These are phyloP conservation scores for Coprinopsis marcescibilis DNA, from an alignment of 768 basidiomycete genomes.

Conservation along the genomic window DNA sequence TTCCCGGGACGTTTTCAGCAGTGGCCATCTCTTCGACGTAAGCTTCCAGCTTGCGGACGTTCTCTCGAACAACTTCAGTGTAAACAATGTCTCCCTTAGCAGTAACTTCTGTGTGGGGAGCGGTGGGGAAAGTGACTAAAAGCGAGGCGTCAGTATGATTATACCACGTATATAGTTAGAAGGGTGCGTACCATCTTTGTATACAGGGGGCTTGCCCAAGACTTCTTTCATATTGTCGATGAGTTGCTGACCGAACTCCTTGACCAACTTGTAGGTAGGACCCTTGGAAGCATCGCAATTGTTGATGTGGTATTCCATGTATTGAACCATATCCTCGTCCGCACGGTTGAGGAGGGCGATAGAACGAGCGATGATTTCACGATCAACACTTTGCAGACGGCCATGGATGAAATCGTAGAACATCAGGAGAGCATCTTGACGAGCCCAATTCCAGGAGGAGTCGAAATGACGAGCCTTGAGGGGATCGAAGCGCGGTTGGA, in stretches of 20 bases:
- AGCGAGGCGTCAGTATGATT: conserved; percentile 10
- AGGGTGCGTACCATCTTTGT: conserved; percentile 82
- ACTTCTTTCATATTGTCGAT: conserved; percentile 91
- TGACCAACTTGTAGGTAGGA: conserved; percentile 90
- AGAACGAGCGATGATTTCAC: conserved; percentile 95
- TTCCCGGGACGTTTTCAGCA: conserved; percentile 76
- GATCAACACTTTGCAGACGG: conserved; percentile 87
- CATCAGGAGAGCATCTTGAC: conserved; percentile 94
- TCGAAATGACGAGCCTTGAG: conserved; percentile 98
- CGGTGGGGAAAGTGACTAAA: conserved; percentile 95
- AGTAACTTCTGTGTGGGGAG: conserved; percentile 90
- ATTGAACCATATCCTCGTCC: conserved; percentile 83
- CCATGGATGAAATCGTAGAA: conserved; percentile 99
- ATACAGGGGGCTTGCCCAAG: conserved; percentile 76
- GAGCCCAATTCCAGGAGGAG: conserved; percentile 99
- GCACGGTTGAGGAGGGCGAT: conserved; percentile 97
- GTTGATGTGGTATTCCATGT: conserved; percentile 96
- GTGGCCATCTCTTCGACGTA: conserved; percentile 99
- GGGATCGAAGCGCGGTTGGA: conserved; percentile 90
- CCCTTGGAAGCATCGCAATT: conserved; percentile 75
- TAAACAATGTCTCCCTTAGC: conserved; percentile 93
- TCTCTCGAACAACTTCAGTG: conserved; percentile 91
- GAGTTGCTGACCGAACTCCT: conserved; percentile 93
- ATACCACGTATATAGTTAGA: background rate
- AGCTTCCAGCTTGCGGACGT: conserved; percentile 94